Evolutionary conservation across 495 filamentous ascomycete genomes (phyloP).

Genomic region (Durotheca rogersii): DNA sequence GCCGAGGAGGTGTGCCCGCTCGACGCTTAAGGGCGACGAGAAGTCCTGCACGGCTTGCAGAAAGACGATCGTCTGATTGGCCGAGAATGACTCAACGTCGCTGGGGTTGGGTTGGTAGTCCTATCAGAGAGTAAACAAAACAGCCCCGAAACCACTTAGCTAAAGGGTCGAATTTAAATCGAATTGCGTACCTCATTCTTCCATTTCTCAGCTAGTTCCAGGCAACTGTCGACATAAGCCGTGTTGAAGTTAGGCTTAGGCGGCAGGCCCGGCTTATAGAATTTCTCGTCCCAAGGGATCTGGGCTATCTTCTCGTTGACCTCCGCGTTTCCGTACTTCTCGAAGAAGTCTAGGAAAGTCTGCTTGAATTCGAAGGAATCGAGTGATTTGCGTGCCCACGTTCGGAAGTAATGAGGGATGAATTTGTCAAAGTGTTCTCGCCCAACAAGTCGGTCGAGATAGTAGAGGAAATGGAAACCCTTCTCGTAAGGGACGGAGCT

Average conservation of each 20-base stretch:
- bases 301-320: slow-evolving; percentile 63
- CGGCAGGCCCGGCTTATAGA: slow-evolving; percentile 81
- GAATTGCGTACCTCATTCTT: slow-evolving; percentile 40
- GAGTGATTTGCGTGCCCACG: slow-evolving; percentile 74
- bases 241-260: slow-evolving; percentile 91
- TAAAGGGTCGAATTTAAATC: background rate
- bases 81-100: slow-evolving; percentile 71
- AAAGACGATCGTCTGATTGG: slow-evolving; percentile 89
- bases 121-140: slow-evolving; percentile 23
- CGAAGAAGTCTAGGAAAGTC: slow-evolving; percentile 82
- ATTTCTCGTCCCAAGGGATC: slow-evolving; percentile 86
- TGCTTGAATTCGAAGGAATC: slow-evolving; percentile 92
- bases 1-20: slow-evolving; percentile 67
- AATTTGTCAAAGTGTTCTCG: slow-evolving; percentile 86
- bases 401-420: slow-evolving; percentile 92
- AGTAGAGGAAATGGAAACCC: slow-evolving; percentile 64
- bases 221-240: slow-evolving; percentile 81
- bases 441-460: slow-evolving; percentile 83
- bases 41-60: slow-evolving; percentile 73
- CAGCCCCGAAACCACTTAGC: background rate
- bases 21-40: slow-evolving; percentile 57
- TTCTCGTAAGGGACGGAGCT: slow-evolving; percentile 80
- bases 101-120: slow-evolving; percentile 63
- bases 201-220: slow-evolving; percentile 80
- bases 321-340: slow-evolving; percentile 59